Base-by-base conservation (phyloP, 2,329 filamentous ascomycete genomes). In the Fusarium newnesense region DNA sequence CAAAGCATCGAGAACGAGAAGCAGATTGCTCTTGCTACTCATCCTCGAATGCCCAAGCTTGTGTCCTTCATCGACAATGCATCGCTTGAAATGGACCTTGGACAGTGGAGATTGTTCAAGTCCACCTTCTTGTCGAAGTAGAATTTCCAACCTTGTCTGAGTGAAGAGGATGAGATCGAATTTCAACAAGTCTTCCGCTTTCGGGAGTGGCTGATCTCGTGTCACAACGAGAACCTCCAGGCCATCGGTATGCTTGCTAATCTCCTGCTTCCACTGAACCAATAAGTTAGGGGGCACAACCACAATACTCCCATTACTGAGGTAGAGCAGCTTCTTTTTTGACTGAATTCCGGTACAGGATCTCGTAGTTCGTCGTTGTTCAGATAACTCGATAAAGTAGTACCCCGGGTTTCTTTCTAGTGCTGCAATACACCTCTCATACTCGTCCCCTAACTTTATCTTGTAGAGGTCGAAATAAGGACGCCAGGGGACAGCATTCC, bases 31-130 rank as follows among this genome's bases (percentile, higher is more conserved):
- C 74, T 86, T 89, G 58, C 84, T 85, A 15, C 84, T 84, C 10
- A 82, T 80, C 5, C 82, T 87, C 2, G 88, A 89, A 42, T 93
- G 92, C 0, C 94, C 94, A 66, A 97, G 91, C 67, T 89, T 93
- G 79, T 98, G 95, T 0, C 96, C 96, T 85, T 98, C 96, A 73
- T 98, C 96, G 24, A 97, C 92, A 50, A 98, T 95, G 52, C 97
- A 91, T 4, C 96, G 88, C 76, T 97, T 92, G 87, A 96, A 97
- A 75, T 94, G 94, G 7, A 98, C 81, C 12, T 89, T 82, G 43
- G 90, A 90, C 24, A 98, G 81, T 0, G 92, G 89, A 4, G 90
- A 93, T 15, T 87, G 79, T 37, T 65, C 83, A 42, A 70, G 80
- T 6, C 72, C 77, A 36, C 69, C 76, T 11, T 72, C 74, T 57